These are phyloP conservation scores for Fusarium dlaminii DNA, from an alignment of 2,329 filamentous ascomycete species.

Conservation along the genomic window DNA sequence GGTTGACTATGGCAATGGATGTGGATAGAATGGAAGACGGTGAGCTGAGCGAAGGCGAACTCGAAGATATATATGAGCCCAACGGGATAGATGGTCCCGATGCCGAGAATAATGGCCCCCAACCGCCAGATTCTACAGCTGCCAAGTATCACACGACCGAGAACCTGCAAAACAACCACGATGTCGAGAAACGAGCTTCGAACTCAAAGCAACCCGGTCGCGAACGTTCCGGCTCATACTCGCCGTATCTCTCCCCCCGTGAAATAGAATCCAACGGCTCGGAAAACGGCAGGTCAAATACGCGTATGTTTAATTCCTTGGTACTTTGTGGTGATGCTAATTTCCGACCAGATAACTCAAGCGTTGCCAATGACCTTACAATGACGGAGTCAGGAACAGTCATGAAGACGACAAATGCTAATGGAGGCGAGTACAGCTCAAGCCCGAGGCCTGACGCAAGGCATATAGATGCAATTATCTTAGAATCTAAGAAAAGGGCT, in stretches of 20 bases:
- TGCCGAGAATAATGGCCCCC: not conserved
- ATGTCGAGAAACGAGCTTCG: not conserved
- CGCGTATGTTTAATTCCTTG: constrained; percentile 2
- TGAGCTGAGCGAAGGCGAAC: constrained; percentile 77
- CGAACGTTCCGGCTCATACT: constrained; percentile 63
- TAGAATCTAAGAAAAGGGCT: constrained; percentile 65
- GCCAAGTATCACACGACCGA: not conserved
- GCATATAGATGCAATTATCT: constrained; percentile 16
- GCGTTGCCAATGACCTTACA: not conserved
- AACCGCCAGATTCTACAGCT: not conserved
- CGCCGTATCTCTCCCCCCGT: constrained; percentile 60
- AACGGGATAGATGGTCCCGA: constrained; percentile 15
- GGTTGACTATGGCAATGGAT: not conserved
- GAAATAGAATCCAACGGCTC: constrained; percentile 50
- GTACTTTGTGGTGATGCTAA: constrained; percentile 5
- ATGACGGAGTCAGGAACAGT: not conserved
- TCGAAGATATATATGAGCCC: constrained; percentile 66
- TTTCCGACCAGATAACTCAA: constrained; percentile 16
- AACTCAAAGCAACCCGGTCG: constrained; percentile 40
- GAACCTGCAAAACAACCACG: not conserved
- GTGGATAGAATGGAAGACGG: constrained; percentile 69
- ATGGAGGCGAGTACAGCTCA: not conserved
- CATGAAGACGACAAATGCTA: not conserved
- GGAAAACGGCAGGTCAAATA: constrained; percentile 14
- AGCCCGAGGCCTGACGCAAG: not conserved